phyloP scores from a whole-genome alignment of 2,329 filamentous ascomycete genomes.

The Pestalotiopsis sp. region DNA sequence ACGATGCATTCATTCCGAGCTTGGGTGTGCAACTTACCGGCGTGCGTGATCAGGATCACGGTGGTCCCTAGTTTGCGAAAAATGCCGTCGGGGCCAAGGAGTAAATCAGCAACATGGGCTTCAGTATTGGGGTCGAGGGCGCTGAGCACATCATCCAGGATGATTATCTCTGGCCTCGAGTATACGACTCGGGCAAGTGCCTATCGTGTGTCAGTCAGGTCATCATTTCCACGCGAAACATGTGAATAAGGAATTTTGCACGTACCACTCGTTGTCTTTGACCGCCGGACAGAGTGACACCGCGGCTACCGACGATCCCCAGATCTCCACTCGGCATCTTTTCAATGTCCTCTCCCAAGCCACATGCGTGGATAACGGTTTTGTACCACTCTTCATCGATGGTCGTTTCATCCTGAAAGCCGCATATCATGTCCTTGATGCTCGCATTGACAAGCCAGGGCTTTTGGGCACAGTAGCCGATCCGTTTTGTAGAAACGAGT shows the following conservation, averaged over 20 bases:
- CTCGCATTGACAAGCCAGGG: constrained; percentile 46
- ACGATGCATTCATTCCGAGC: too few species aligned
- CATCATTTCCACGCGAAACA: constrained; percentile 4
- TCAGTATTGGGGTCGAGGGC: constrained; percentile 38
- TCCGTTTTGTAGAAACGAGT: constrained; percentile 6
- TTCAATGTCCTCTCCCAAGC: constrained; percentile 30
- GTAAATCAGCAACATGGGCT: constrained; percentile 27
- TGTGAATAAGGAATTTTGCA: background rate
- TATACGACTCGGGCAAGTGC: constrained; percentile 40
- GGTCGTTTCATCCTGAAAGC: constrained; percentile 24
- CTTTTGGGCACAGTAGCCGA: constrained; percentile 45
- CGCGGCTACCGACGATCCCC: constrained; percentile 28
- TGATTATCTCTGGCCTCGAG: constrained; percentile 26
- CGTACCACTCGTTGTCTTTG: constrained; percentile 25
- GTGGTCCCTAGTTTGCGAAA: constrained; percentile 30
- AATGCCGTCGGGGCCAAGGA: constrained; percentile 33
- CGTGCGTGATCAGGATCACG: constrained; percentile 19
- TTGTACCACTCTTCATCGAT: constrained; percentile 26
- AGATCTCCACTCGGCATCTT: constrained; percentile 26
- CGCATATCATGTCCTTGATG: constrained; percentile 42
- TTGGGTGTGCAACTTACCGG: background rate
- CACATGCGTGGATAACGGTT: constrained; percentile 29
- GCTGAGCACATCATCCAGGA: constrained; percentile 41
- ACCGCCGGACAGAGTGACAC: constrained; percentile 15
- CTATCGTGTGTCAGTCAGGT: constrained; percentile 19